phyloP scores from a whole-genome alignment of 2,329 filamentous ascomycete species.

The Neofusicoccum umdonicola region DNA sequence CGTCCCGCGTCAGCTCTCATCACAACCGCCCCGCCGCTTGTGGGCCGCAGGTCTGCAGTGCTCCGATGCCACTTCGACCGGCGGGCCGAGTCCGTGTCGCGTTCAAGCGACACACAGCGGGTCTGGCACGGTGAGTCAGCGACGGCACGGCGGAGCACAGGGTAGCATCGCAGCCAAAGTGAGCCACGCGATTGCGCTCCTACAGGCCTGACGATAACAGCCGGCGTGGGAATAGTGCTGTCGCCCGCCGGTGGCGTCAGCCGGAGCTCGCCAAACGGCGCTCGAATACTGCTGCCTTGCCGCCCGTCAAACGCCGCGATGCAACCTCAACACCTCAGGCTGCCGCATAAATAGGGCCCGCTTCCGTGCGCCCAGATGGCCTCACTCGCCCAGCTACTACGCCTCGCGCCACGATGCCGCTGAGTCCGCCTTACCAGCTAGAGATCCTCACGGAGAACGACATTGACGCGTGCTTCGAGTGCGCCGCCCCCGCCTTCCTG shows the following conservation, averaged over 20 bases:
- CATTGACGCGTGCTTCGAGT: not conserved
- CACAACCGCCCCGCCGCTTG: too few species aligned
- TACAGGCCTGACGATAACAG: too few species aligned
- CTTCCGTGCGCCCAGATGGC: not conserved
- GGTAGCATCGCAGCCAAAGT: too few species aligned
- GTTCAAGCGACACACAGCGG: too few species aligned
- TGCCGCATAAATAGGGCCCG: not conserved
- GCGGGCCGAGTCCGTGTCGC: too few species aligned
- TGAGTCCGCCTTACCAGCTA: not conserved
- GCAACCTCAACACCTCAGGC: not conserved
- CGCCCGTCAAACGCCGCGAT: not conserved
- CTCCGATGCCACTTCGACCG: too few species aligned
- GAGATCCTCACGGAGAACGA: not conserved
- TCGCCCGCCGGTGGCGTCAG: not conserved
- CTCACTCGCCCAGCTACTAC: not conserved
- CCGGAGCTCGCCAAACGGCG: not conserved
- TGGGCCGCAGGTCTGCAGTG: too few species aligned
- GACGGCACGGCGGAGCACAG: too few species aligned
- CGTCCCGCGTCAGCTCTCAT: too few species aligned
- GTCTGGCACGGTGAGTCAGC: too few species aligned
- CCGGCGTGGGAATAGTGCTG: too few species aligned
- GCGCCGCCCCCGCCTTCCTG: not conserved
- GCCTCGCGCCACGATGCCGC: not conserved
- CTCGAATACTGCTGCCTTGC: not conserved
- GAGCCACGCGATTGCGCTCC: too few species aligned